Percentiles rank a stretch among this genome's conserved stretches.
phyloP scores from a whole-genome alignment of 2,329 filamentous ascomycete species.

The Aspergillus neoniger region DNA sequence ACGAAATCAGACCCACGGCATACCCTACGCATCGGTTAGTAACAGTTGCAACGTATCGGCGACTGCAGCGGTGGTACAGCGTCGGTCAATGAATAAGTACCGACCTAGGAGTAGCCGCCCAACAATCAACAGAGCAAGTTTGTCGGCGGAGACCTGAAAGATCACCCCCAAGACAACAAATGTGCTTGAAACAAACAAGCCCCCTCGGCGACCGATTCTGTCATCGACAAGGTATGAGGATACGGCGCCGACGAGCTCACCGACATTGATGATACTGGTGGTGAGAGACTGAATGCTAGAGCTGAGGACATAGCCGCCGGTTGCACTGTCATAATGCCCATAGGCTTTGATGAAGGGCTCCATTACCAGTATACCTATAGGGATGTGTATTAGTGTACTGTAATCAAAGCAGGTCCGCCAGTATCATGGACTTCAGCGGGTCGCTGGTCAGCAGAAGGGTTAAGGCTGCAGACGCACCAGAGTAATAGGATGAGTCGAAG shows the following conservation, averaged over 20 bases:
- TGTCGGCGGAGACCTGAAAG: slow-evolving; percentile 1
- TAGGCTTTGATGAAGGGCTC: slow-evolving; percentile 5
- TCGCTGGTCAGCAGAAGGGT: background rate
- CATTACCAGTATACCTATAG: background rate
- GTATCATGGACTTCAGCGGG: too few species aligned
- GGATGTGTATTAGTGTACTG: background rate
- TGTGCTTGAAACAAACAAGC: background rate
- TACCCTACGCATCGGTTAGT: background rate
- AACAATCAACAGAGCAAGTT: background rate
- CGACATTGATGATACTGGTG: slow-evolving; percentile 7
- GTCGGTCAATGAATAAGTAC: background rate
- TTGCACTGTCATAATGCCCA: slow-evolving; percentile 1
- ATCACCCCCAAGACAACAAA: background rate
- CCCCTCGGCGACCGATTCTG: background rate
- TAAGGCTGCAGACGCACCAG: background rate
- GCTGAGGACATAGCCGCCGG: background rate
- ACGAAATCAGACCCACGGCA: slow-evolving; percentile 1
- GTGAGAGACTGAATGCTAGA: slow-evolving; percentile 3
- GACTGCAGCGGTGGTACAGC: background rate
- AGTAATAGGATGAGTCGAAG: slow-evolving; percentile 7
- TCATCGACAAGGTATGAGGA: slow-evolving; percentile 4
- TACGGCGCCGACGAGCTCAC: slow-evolving; percentile 3
- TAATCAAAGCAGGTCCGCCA: too few species aligned
- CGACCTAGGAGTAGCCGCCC: background rate
- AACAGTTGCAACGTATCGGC: background rate